Percentiles rank a stretch among this genome's conserved stretches.
Conservation (phyloP, 2,329 filamentous ascomycete species). For the Metarhizium robertsii region DNA sequence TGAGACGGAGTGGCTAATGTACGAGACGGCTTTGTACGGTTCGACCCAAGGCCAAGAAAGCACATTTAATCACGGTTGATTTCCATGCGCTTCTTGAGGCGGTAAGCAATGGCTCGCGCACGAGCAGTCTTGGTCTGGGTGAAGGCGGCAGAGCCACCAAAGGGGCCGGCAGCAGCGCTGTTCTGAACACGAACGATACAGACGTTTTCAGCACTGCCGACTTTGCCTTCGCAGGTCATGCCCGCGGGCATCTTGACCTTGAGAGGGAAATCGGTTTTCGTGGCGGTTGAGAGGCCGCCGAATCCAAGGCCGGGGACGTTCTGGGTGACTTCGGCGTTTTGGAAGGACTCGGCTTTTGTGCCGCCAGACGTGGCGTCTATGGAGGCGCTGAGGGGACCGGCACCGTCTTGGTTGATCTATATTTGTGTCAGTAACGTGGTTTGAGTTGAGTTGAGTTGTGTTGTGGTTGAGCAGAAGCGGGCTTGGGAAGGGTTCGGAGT, state of each 20-base stretch:
- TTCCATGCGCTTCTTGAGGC: conserved; percentile 28
- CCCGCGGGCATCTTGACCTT: conserved; percentile 56
- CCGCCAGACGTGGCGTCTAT: conserved; percentile 56
- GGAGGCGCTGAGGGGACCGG: conserved; percentile 50
- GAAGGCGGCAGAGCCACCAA: conserved; percentile 58
- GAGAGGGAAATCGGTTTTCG: conserved; percentile 55
- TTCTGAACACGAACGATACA: conserved; percentile 59
- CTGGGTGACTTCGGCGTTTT: conserved; percentile 47
- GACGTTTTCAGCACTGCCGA: conserved; percentile 51
- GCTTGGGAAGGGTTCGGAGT: neutral
- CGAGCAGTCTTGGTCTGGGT: conserved; percentile 47
- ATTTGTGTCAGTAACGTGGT: conserved; percentile 4
- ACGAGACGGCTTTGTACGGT: neutral
- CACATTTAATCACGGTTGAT: conserved; percentile 13
- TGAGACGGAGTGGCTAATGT: neutral
- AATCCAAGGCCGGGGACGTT: conserved; percentile 50
- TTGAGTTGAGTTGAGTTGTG: neutral
- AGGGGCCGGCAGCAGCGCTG: conserved; percentile 51
- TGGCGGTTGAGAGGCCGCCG: conserved; percentile 47
- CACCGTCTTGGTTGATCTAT: conserved; percentile 64
- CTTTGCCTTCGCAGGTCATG: conserved; percentile 54
- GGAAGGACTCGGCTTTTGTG: conserved; percentile 49
- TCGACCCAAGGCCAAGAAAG: neutral
- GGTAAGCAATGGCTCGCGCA: conserved; percentile 53
- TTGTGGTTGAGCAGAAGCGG: neutral